Evolutionary conservation across 495 filamentous ascomycete genomes (phyloP).

Genomic region (Beverwykella pulmonaria): DNA sequence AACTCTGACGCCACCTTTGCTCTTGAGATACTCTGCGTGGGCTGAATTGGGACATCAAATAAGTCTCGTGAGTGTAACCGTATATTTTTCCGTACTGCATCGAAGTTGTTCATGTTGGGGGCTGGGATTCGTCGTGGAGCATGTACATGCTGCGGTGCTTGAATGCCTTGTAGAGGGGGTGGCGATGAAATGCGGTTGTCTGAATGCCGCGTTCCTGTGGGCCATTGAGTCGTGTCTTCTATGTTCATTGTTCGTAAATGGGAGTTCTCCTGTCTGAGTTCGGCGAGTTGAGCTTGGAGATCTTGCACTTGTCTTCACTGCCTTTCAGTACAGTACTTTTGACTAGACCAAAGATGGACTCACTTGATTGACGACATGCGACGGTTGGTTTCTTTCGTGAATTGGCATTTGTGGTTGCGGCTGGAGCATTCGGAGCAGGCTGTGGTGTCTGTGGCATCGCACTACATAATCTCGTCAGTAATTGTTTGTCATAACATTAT

Average conservation of each 20-base stretch:
- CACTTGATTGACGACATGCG: conserved; percentile 98
- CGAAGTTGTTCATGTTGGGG: conserved; percentile 66
- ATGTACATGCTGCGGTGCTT: background rate
- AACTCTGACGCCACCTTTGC: conserved; percentile 49
- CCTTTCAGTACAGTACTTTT: background rate
- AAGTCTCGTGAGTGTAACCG: conserved; percentile 75
- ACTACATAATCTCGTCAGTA: conserved; percentile 50
- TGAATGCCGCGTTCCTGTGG: conserved; percentile 56
- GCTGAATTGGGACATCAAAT: conserved; percentile 57
- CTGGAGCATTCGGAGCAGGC: conserved; percentile 97
- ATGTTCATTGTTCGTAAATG: conserved; percentile 64
- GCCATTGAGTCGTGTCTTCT: conserved; percentile 39
- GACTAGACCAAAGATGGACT: conserved; percentile 31
- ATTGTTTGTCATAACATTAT: background rate
- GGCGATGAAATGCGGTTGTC: conserved; percentile 55
- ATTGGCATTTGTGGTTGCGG: conserved; percentile 93
- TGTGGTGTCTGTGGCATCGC: conserved; percentile 92
- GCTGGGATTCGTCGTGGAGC: conserved; percentile 39
- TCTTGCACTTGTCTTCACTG: conserved; percentile 81
- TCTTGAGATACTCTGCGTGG: background rate
- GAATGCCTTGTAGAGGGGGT: background rate
- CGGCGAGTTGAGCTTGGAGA: conserved; percentile 84
- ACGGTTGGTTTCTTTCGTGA: conserved; percentile 98
- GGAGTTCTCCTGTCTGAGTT: conserved; percentile 71
- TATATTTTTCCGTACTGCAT: conserved; percentile 71